Evolutionary conservation across 768 basidiomycete genomes (phyloP), one percentile per base, ranked within the genome.

Genomic region (Suillus decipiens): DNA sequence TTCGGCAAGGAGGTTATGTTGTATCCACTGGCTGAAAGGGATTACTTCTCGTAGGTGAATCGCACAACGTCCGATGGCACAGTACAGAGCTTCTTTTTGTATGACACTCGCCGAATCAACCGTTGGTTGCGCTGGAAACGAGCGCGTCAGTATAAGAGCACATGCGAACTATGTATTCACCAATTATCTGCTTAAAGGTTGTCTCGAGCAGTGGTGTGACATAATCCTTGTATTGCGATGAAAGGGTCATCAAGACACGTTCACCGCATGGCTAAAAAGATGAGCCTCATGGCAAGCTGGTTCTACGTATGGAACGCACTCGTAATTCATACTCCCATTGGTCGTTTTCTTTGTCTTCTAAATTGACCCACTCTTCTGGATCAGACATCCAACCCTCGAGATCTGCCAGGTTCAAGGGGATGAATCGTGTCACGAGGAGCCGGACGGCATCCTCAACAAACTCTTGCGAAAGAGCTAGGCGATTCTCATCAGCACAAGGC

Each of bases 261-360:
- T 98, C 96, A 54, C 92, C 92, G 70, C 95, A 96, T 1, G 95
- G 89, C 96, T 98, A 63, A 11, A 42, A 22, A 47, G 19, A 17
- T 58, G 69, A 33, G 64, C 24, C 45, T 51, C 47, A 2, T 15
- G 14, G 59, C 6, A n/a, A 34, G 31, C 2, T 43, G 41, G 22
- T 64, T 28, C 63, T 61, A 47, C 50, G n/a, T 37, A 51, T 1
- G 63, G 41, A 41, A 75, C 89, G 34, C 70, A 96, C 95, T 66
- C 96, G 83, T 63, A 97, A 86, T 69, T 96, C 94, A 69, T 85
- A 98, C 69, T 95, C 90, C 95, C 96, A 98, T 62, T 92, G 87
- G 43, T 96, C 95, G 48, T 87, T 91, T 66, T 95, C 94, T 66
- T 88, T 89, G 63, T 94, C 93, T 75, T 98, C 95, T 11, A 86